A percentile compares a stretch with the other conserved stretches of the same genome.
phyloP scores from a whole-genome alignment of 2,329 filamentous ascomycete genomes.

The Curvularia hawaiiensis region DNA sequence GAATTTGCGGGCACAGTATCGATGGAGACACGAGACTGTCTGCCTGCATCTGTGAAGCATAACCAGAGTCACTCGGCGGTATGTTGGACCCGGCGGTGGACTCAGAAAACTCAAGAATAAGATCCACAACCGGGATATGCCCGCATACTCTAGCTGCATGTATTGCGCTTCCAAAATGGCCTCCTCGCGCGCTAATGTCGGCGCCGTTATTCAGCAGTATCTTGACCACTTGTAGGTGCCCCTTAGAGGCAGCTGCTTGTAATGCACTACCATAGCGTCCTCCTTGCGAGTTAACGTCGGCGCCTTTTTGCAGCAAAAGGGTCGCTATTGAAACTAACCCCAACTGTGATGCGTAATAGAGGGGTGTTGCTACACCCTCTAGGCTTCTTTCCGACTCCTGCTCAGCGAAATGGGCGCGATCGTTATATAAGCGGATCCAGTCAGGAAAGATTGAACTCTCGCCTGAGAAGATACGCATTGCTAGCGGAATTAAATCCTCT shows the following conservation, averaged over 20 bases:
- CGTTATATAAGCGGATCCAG: constrained; percentile 30
- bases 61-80: not conserved
- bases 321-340: constrained; percentile 22
- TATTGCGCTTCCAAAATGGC: not conserved
- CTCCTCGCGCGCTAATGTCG: not conserved
- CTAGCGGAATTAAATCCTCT: constrained; percentile 10
- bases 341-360: constrained; percentile 30
- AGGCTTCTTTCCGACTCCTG: constrained; percentile 10
- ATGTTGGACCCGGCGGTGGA: not conserved
- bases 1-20: not conserved
- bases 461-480: constrained; percentile 18
- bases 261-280: constrained; percentile 26
- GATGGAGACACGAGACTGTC: not conserved
- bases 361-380: constrained; percentile 14
- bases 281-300: constrained; percentile 19
- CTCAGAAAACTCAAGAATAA: not conserved
- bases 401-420: constrained; percentile 5
- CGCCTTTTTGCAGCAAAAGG: constrained; percentile 16
- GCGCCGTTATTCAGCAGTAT: not conserved
- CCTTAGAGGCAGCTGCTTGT: not conserved
- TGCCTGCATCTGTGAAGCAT: not conserved
- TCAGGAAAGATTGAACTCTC: constrained; percentile 22
- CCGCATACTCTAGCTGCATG: not conserved
- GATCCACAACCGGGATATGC: not conserved
- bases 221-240: not conserved